Evolutionary conservation across 495 filamentous ascomycete species (phyloP).

Genomic region (Parmelia sp.): DNA sequence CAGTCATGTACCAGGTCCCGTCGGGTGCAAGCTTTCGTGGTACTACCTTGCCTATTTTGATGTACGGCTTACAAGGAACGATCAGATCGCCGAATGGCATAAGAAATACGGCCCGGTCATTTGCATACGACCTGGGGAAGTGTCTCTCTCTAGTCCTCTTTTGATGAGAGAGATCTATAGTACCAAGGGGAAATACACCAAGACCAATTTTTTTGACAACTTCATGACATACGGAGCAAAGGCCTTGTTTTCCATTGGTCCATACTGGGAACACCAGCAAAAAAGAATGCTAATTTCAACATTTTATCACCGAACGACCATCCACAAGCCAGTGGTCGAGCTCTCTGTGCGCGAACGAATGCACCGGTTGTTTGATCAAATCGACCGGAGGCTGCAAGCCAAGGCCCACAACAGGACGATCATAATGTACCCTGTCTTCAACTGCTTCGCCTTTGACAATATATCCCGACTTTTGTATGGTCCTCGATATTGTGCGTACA

Average conservation of each 20-base stretch:
- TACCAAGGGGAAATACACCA: conserved; percentile 59
- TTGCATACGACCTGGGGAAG: conserved; percentile 53
- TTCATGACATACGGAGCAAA: conserved; percentile 53
- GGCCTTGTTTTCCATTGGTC: conserved; percentile 30
- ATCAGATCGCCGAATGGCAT: conserved; percentile 51
- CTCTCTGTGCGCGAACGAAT: conserved; percentile 13
- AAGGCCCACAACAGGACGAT: background rate
- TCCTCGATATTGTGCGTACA: background rate
- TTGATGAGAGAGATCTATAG: conserved; percentile 63
- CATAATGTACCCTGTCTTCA: background rate
- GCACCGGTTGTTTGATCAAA: conserved; percentile 1
- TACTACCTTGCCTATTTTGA: conserved; percentile 52
- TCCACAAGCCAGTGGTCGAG: background rate
- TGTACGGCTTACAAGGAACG: conserved; percentile 47
- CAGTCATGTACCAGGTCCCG: conserved; percentile 47
- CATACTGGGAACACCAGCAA: conserved; percentile 2
- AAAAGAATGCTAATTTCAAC: conserved; percentile 18
- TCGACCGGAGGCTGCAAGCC: background rate
- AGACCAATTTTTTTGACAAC: conserved; percentile 60
- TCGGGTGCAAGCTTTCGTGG: conserved; percentile 47
- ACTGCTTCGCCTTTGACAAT: conserved; percentile 2
- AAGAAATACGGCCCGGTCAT: conserved; percentile 50
- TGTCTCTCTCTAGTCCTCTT: conserved; percentile 51
- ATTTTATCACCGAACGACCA: background rate
- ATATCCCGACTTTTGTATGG: background rate